These are phyloP conservation scores for Cicer chorassanicum DNA, from an alignment of 306 rosid genomes.

Conservation along the genomic window DNA sequence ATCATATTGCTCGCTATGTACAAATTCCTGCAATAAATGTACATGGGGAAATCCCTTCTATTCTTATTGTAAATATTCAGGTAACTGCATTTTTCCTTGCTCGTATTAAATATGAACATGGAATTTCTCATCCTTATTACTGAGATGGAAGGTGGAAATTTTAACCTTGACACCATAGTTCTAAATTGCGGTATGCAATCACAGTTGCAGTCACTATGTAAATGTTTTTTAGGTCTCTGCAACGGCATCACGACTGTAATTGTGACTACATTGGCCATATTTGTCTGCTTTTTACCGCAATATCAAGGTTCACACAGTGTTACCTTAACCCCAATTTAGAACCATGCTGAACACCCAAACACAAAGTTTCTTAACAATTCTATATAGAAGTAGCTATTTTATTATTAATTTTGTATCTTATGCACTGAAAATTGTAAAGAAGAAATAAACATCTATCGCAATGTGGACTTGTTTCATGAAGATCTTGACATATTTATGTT, in stretches of 20 bases:
- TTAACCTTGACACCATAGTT: neutral
- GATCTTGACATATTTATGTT: constrained; percentile 34
- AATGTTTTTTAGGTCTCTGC: no score
- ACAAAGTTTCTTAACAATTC: neutral
- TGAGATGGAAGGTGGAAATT: constrained; percentile 1
- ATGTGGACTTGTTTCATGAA: neutral
- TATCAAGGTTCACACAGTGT: no score
- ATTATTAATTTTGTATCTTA: neutral
- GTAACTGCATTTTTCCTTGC: constrained; percentile 44
- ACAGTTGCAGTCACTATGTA: no score
- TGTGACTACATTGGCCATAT: no score
- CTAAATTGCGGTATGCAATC: no score
- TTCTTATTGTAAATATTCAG: constrained; percentile 90
- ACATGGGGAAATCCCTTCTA: constrained; percentile 75
- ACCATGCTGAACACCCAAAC: neutral
- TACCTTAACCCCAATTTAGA: no score
- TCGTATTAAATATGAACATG: constrained; percentile 28
- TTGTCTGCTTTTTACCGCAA: no score
- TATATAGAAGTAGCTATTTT: neutral
- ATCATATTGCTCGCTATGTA: constrained; percentile 91
- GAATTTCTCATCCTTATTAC: constrained; percentile 24
- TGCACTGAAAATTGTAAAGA: constrained; percentile 20
- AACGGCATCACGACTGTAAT: no score
- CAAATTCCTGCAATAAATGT: constrained; percentile 76
- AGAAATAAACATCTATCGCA: neutral